Evolutionary conservation across 768 basidiomycete genomes (phyloP).

Genomic region (Clathrus columnatus): DNA sequence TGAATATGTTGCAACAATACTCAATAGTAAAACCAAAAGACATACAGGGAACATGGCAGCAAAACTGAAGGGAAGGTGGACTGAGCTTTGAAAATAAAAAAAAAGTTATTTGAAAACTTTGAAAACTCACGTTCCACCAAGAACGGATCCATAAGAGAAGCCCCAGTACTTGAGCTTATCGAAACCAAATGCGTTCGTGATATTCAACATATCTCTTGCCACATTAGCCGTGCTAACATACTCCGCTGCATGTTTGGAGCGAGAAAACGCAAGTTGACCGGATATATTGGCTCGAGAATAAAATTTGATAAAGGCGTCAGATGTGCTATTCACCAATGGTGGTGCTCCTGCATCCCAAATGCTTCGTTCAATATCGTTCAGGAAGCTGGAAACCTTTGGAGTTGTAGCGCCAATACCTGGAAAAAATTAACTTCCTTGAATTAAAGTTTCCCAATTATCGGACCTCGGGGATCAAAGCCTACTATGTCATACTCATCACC

Average conservation of each 20-base stretch:
- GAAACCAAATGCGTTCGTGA: conserved; percentile 20
- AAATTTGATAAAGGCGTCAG: conserved; percentile 1
- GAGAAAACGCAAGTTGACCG: conserved; percentile 3
- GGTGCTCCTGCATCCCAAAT: neutral
- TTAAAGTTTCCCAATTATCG: neutral
- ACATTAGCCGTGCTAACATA: conserved; percentile 22
- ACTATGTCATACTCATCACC: conserved; percentile 39
- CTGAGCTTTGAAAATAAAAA: neutral
- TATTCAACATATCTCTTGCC: conserved; percentile 25
- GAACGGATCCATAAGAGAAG: conserved; percentile 9
- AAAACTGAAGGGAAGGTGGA: no score
- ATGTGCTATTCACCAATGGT: conserved; percentile 1
- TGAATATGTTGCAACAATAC: neutral
- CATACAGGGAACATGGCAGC: conserved; percentile 24
- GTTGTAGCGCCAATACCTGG: conserved; percentile 10
- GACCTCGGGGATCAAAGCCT: conserved; percentile 38
- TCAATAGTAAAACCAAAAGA: neutral
- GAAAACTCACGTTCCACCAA: conserved; percentile 13
- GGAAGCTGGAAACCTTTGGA: neutral
- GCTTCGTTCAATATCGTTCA: neutral
- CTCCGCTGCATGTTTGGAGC: conserved; percentile 11
- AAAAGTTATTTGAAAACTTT: neutral
- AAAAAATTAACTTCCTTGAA: neutral
- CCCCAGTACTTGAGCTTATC: conserved; percentile 26
- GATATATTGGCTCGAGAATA: conserved; percentile 2